These are phyloP conservation scores for Wickerhamiella alocasiicola DNA, from an alignment of 805 yeast species.

Conservation along the genomic window DNA sequence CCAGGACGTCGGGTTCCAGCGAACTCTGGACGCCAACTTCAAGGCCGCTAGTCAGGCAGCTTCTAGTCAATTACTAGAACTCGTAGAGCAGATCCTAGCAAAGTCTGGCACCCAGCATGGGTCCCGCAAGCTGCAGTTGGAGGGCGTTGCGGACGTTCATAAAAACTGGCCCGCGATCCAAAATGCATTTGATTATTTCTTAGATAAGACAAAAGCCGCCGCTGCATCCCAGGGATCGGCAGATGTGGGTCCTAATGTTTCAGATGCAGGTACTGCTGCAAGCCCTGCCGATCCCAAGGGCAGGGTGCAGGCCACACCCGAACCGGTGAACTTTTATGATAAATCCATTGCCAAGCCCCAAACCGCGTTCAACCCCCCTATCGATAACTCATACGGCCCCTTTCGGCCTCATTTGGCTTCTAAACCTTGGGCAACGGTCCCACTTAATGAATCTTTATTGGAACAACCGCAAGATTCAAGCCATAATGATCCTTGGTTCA, in stretches of 20 bases:
- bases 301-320: slow-evolving; percentile 15
- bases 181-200: slow-evolving; percentile 50
- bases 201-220: slow-evolving; percentile 55
- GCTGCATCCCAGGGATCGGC: slow-evolving; percentile 3
- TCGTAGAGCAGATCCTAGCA: slow-evolving; percentile 23
- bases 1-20: slow-evolving; percentile 68
- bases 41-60: slow-evolving; percentile 31
- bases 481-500: slow-evolving; percentile 41
- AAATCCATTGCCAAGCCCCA: slow-evolving; percentile 26
- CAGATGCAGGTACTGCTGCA: neutral
- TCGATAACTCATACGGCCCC: slow-evolving; percentile 65
- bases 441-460: slow-evolving; percentile 41
- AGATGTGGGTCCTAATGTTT: neutral
- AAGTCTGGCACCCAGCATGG: slow-evolving; percentile 21
- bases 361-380: slow-evolving; percentile 36
- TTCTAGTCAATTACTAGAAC: slow-evolving; percentile 23
- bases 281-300: neutral
- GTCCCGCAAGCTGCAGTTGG: slow-evolving; percentile 22
- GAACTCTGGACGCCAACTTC: slow-evolving; percentile 43
- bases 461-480: slow-evolving; percentile 30
- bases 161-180: slow-evolving; percentile 52
- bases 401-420: slow-evolving; percentile 59
- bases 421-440: slow-evolving; percentile 58
- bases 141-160: slow-evolving; percentile 34
- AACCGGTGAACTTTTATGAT: slow-evolving; percentile 20